Conservation (phyloP, 2,329 filamentous ascomycete genomes). For the Verticillium nonalfalfae region DNA sequence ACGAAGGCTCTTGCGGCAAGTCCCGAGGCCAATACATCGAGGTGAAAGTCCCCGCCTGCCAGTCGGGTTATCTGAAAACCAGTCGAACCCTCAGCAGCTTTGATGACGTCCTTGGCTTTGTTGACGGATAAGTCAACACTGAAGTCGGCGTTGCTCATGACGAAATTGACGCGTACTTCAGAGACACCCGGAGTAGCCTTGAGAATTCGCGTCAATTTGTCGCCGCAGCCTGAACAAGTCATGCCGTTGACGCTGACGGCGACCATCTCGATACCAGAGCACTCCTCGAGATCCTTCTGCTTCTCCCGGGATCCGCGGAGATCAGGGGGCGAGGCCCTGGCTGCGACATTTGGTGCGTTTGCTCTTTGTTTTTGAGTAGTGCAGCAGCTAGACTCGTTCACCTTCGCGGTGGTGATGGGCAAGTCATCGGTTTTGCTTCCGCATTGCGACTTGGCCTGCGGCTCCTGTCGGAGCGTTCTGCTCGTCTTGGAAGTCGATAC, state of each 20-base stretch:
- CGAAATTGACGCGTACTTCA: slow-evolving; percentile 27
- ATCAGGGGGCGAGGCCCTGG: background rate
- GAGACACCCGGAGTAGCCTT: slow-evolving; percentile 19
- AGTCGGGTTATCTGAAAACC: slow-evolving; percentile 21
- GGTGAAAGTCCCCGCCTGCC: slow-evolving; percentile 16
- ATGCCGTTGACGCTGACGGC: slow-evolving; percentile 24
- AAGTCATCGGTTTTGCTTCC: background rate
- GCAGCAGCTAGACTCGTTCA: slow-evolving; percentile 1
- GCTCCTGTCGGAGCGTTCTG: background rate
- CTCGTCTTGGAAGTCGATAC: background rate
- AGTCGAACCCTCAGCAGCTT: slow-evolving; percentile 17
- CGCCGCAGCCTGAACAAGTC: slow-evolving; percentile 28
- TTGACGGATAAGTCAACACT: slow-evolving; percentile 16
- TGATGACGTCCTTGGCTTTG: slow-evolving; percentile 19
- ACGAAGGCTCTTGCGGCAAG: slow-evolving; percentile 13
- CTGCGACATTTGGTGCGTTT: background rate
- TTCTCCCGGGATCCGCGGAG: background rate
- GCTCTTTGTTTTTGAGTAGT: background rate
- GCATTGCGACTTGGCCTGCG: background rate
- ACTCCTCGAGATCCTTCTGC: slow-evolving; percentile 16
- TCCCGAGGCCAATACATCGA: slow-evolving; percentile 19
- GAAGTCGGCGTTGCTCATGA: slow-evolving; percentile 29
- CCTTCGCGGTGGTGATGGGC: background rate
- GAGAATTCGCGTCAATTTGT: slow-evolving; percentile 24
- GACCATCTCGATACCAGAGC: slow-evolving; percentile 18